Evolutionary conservation across 83 land plant genomes (phyloP), one percentile per base, ranked within the genome.

Genomic region (Picea abies): DNA sequence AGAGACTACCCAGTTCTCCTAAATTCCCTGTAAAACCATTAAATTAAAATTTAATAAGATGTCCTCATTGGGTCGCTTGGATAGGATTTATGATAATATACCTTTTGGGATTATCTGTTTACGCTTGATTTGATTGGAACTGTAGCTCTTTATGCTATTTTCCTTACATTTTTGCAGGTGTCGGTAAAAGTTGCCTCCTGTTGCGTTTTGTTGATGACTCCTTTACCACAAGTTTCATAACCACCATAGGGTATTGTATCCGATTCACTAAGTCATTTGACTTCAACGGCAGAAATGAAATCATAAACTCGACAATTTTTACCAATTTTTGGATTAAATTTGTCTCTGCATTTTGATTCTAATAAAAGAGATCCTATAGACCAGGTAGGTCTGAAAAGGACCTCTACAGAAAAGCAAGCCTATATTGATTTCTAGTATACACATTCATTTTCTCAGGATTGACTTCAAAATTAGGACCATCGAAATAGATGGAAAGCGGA

Each of bases 161-260:
- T 11, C 56, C 10, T 52, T 52, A 52, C 10, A 52, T 52, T 52
- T 52, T 67, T 72, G 84, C 85, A 95, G 97, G 97, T 86, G 97
- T 95, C 58, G 97, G 97, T 56, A 95, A 95, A 89, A 93, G 96
- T 90, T 95, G 97, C 88, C 94, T 95, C 60, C 94, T 95, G 60
- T 89, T 95, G 71, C 94, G 97, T 60, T 94, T 94, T 83, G 93
- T 95, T 12, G 97, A 94, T 88, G 96, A 94, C 68, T 93, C 96
- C 32, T 95, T 95, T 89, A 95, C 97, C 52, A 95, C 97, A 10
- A 95, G 97, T 83, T 95, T 95, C 84, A 95, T 95, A 67, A 95
- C 97, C 63, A 95, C 97, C 2, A 95, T 95, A 84, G 97, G 97
- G 97, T 95, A 86, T 52, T 61, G 37, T 14, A 52, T 1, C 20